Base-by-base conservation (phyloP, 2,329 filamentous ascomycete genomes). In the Pseudogymnoascus sp. region DNA sequence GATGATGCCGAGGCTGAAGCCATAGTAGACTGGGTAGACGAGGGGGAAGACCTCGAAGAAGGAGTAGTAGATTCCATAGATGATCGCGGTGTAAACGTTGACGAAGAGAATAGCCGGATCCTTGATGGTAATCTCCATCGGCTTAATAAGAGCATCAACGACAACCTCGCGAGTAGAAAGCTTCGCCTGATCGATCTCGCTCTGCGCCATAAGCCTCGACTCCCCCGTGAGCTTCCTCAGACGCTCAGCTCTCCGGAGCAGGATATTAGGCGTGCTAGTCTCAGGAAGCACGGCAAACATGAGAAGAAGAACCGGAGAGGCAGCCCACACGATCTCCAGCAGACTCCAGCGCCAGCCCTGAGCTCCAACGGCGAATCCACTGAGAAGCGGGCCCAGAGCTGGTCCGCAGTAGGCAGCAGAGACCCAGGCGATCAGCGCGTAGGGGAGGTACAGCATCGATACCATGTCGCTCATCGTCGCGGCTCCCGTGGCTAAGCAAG, bases 31-130 rank as follows among this genome's bases (percentile, higher is more conserved):
- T 2, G 79, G 78, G 71, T 86, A 89, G 63, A 88, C 84, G 13
- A 87, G 75, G 3, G 85, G 85, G 72, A 88, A 88, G n/a, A 82
- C 82, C 69, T 88, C 85, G 70, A 88, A 88, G 75, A 82, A 88
- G 44, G 77, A 80, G 69, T 84, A 84, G 76, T 84, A 85, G 70
- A 84, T 85, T 62, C 78, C 82, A 72, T 87, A 88, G 67, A 83
- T 80, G 67, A 88, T 79, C 62, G 80, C 81, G 2, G 81, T 84
- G 73, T 88, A 88, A 38, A 86, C 63, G 69, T 86, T 83, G 1
- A 84, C 80, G 72, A 88, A 87, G 64, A 84, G 72, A 67, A 88
- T 80, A 11, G 84, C 82, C 0, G 85, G 85, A 63, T 87, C 84
- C 70, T 84, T 82, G 70, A 86, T 66, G 6, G 79, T 84, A 68